These are phyloP conservation scores for Tetradesmus obliquus DNA, from an alignment of 139 green algal species.

Conservation along the genomic window DNA sequence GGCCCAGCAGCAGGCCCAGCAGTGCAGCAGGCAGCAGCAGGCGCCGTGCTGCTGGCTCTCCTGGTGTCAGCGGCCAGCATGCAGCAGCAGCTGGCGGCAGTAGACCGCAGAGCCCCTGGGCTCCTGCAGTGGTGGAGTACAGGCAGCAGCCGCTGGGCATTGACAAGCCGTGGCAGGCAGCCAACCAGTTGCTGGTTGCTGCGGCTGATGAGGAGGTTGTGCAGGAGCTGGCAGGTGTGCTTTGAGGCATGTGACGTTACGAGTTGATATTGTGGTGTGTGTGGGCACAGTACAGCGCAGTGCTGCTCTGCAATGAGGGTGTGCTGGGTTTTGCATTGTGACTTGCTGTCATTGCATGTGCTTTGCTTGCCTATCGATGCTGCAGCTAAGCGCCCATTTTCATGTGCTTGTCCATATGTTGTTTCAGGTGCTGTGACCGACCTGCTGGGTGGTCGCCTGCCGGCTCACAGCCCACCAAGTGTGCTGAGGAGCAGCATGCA, in stretches of 20 bases:
- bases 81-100: neutral
- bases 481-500: neutral
- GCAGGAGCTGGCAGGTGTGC: slow-evolving; percentile 29
- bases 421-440: slow-evolving; percentile 5
- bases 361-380: too few species aligned
- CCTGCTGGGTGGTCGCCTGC: slow-evolving; percentile 10
- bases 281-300: neutral
- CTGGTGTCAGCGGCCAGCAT: neutral
- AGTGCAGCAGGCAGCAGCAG: neutral
- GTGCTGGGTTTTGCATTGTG: too few species aligned
- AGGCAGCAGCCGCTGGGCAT: neutral
- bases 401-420: neutral
- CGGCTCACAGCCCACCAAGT: neutral
- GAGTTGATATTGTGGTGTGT: neutral
- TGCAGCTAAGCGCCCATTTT: neutral
- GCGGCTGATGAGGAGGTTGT: slow-evolving; percentile 7
- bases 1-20: neutral
- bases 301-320: neutral
- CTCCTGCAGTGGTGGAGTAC: slow-evolving; percentile 31
- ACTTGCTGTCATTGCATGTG: too few species aligned
- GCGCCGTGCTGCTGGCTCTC: neutral
- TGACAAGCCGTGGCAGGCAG: slow-evolving; percentile 17
- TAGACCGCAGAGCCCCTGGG: slow-evolving; percentile 5
- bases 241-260: too few species aligned
- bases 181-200: slow-evolving; percentile 31